Percentiles rank a stretch among this genome's conserved stretches.
Conservation (phyloP, 768 basidiomycete genomes). For the Lactarius tabidus region DNA sequence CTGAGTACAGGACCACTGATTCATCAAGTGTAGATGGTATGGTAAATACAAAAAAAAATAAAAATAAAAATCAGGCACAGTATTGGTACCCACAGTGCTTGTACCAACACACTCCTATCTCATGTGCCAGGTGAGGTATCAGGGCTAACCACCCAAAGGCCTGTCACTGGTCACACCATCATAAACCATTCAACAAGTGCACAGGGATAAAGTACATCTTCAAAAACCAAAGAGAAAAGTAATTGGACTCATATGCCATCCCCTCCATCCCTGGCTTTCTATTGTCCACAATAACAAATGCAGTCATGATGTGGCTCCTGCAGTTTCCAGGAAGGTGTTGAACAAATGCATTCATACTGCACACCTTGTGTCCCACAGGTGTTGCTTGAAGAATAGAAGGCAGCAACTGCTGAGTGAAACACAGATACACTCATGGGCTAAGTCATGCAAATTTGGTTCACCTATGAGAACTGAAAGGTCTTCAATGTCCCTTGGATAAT, state of each 20-base stretch:
- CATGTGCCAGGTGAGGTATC: background rate
- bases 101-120: background rate
- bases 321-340: background rate
- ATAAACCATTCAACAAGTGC: conserved; percentile 2
- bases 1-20: too few species aligned
- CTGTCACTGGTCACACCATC: background rate
- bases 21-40: too few species aligned
- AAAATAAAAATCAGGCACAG: too few species aligned
- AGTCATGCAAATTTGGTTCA: too few species aligned
- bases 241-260: background rate
- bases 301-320: background rate
- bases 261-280: background rate
- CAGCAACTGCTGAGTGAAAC: background rate
- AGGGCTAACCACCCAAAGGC: background rate
- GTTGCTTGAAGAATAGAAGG: background rate
- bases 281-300: background rate
- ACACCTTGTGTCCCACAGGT: background rate
- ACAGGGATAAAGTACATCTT: background rate
- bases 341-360: background rate
- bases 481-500: too few species aligned
- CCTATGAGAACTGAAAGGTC: too few species aligned
- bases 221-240: background rate
- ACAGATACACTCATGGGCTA: background rate
- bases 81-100: too few species aligned
- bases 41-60: too few species aligned